Conservation (phyloP, 345 rosid genomes). For the Gossypium sturtianum region DNA sequence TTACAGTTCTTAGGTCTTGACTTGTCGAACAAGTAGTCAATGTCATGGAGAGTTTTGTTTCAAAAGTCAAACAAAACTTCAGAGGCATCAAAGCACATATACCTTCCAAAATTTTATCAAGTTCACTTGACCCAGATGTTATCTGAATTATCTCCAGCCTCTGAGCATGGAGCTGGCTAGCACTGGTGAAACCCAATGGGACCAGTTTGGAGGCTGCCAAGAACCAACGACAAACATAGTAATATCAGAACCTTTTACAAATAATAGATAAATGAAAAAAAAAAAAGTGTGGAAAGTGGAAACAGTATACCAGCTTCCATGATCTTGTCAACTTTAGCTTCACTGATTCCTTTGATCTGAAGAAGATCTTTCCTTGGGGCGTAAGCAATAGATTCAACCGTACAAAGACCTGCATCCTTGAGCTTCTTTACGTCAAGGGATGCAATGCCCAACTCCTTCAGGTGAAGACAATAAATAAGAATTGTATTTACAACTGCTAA, state of each 20-base stretch:
- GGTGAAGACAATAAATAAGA: neutral
- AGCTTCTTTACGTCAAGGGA: constrained; percentile 85
- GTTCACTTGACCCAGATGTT: constrained; percentile 90
- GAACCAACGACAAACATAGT: constrained; percentile 10
- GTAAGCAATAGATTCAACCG: constrained; percentile 86
- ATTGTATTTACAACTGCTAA: too few relatives aligned
- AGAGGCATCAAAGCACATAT: constrained; percentile 2
- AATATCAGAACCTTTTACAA: neutral
- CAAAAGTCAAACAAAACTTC: constrained; percentile 1
- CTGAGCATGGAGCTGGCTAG: constrained; percentile 91
- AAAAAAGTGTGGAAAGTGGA: neutral
- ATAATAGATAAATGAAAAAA: neutral
- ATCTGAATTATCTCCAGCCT: constrained; percentile 94
- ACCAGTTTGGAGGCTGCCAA: constrained; percentile 80
- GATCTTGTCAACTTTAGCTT: constrained; percentile 91
- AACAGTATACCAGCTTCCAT: constrained; percentile 74
- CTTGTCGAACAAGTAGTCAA: neutral
- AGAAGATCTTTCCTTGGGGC: constrained; percentile 94
- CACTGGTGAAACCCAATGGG: constrained; percentile 94
- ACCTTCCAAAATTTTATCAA: constrained; percentile 94
- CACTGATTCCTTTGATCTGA: constrained; percentile 76
- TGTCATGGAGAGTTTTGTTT: neutral
- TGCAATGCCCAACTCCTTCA: constrained; percentile 80
- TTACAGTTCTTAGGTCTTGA: neutral
- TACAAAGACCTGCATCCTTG: constrained; percentile 89